Percentiles rank a stretch among this genome's conserved stretches.
phyloP scores from a whole-genome alignment of 2,329 filamentous ascomycete species.

The Beauveria scarabaeidicola region DNA sequence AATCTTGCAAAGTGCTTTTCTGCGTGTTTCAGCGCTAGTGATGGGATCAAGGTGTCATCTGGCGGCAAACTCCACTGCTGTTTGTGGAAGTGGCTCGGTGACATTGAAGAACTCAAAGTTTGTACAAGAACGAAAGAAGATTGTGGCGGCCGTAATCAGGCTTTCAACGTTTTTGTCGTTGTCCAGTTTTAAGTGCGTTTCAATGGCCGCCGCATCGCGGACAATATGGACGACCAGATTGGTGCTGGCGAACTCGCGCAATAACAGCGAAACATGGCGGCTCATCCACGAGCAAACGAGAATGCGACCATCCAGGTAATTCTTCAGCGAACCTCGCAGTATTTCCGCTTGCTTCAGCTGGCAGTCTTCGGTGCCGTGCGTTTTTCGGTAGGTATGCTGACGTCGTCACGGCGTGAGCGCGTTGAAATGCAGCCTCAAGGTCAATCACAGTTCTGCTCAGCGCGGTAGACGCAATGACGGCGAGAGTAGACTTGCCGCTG shows the following conservation, averaged over 20 bases:
- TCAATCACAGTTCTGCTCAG: conserved; percentile 62
- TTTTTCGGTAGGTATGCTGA: conserved; percentile 58
- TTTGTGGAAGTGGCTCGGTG: conserved; percentile 38
- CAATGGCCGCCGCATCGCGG: conserved; percentile 56
- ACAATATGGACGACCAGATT: conserved; percentile 65
- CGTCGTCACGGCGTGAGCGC: conserved; percentile 53
- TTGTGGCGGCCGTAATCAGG: conserved; percentile 47
- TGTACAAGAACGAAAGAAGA: conserved; percentile 56
- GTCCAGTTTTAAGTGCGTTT: conserved; percentile 50
- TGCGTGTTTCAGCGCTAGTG: conserved; percentile 58
- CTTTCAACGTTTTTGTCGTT: conserved; percentile 48
- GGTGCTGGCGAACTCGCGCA: conserved; percentile 53
- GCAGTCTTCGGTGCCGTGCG: conserved; percentile 53
- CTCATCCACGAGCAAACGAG: conserved; percentile 69
- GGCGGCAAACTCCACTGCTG: conserved; percentile 16
- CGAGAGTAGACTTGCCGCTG: conserved; percentile 67
- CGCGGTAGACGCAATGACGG: conserved; percentile 64
- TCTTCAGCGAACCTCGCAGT: conserved; percentile 49
- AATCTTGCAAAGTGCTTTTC: conserved; percentile 65
- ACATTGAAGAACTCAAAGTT: conserved; percentile 73
- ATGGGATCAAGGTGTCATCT: conserved; percentile 42
- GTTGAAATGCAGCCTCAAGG: conserved; percentile 58
- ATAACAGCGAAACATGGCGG: conserved; percentile 48
- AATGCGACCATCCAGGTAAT: conserved; percentile 53
- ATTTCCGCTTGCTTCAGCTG: conserved; percentile 55